phyloP scores from a whole-genome alignment of 179 eudicot genomes.

The Silene vulgaris region DNA sequence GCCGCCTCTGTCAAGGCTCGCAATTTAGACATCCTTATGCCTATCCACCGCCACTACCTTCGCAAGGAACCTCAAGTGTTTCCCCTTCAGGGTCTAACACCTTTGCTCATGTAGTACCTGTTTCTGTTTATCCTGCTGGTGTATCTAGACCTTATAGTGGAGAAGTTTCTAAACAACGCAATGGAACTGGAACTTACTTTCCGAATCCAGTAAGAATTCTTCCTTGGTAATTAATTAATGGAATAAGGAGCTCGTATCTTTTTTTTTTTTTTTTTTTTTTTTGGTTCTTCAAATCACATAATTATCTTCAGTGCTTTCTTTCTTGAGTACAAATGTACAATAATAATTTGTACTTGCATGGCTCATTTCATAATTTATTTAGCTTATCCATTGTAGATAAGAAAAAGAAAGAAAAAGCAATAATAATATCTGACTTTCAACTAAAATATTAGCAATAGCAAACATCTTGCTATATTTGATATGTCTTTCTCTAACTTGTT shows the following conservation, averaged over 20 bases:
- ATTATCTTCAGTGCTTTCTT: not conserved
- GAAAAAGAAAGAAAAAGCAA: no score
- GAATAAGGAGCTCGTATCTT: not conserved
- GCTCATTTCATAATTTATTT: not conserved
- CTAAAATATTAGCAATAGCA: not conserved
- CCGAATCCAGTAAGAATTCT: constrained; percentile 49
- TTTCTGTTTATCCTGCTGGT: constrained; percentile 28
- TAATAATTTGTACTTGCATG: not conserved
- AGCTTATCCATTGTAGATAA: not conserved
- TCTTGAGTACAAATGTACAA: not conserved
- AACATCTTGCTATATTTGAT: constrained; percentile 16
- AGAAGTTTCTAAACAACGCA: constrained; percentile 41
- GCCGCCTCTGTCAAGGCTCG: constrained; percentile 43
- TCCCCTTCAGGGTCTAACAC: constrained; percentile 27
- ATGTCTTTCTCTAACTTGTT: not conserved
- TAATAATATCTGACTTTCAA: not conserved
- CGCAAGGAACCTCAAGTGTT: constrained; percentile 34
- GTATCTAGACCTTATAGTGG: constrained; percentile 33
- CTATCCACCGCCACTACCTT: constrained; percentile 33
- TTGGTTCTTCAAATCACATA: not conserved
- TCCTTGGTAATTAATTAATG: constrained; percentile 8
- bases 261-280: not conserved
- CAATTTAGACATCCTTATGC: constrained; percentile 30
- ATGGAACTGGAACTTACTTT: constrained; percentile 59
- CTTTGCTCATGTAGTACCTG: constrained; percentile 34